Base-by-base conservation (phyloP, 2,329 filamentous ascomycete species). In the Diaporthe eres region DNA sequence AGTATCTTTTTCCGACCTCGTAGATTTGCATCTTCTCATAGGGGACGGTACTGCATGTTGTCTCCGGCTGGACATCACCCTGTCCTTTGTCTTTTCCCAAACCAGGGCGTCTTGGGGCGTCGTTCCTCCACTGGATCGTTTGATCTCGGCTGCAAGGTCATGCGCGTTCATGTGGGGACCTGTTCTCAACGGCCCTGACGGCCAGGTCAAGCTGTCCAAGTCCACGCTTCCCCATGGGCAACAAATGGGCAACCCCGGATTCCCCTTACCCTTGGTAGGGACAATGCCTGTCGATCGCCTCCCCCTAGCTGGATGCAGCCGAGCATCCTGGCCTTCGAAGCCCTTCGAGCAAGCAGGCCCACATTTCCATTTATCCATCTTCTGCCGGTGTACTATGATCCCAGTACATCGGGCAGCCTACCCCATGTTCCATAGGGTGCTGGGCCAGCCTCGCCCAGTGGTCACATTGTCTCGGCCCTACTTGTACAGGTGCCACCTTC, bases 301-400 rank as follows among this genome's bases (percentile, higher is more conserved):
- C 13, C 8, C 49, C 22, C 49, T 70, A 70, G 65, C 65, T 55
- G 65, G 65, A 55, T 70, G 49, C 34, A 55, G 65, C 47, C 65
- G 49, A 70, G 31, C 34, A 70, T 19, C 65, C 65, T 70, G 47
- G 65, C 15, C 15, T 2, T 55, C 49, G 47, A 70, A 55, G 65
- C 65, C 47, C 19, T 57, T 44, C 34, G 31, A 53, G 58, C 44
- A 39, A 4, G 39, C 17, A 63, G 57, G 71, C 71, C 60, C 60
- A 53, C 71, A 31, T 31, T 73, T 49, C 58, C 70, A 61, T 75
- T 75, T 73, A 75, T 63, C 70, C 74, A 70, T 7, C 65, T 75
- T 61, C 51, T 58, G 51, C 68, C 49, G 74, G 58, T 25, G 58
- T 42, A 39, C 4, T 58, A 19, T 47, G 39, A 75, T 73, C 74